Base-by-base conservation (phyloP, 345 rosid genomes). In the Eucalyptus brandiana region DNA sequence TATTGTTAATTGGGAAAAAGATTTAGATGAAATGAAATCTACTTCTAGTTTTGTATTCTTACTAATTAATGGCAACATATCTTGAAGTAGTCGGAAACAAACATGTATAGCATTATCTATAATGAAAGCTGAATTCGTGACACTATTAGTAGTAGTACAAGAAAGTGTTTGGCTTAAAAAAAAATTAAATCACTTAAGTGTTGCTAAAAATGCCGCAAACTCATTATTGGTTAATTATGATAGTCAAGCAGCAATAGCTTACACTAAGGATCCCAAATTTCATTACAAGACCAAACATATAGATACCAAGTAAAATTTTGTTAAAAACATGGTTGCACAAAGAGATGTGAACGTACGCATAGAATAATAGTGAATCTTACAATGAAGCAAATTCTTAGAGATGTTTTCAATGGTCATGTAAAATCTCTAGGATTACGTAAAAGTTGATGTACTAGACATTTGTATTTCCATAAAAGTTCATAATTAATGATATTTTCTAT, bases 1-100 rank as follows among this genome's bases (percentile, higher is more conserved):
- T 26, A 1, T 5, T 58, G n/a, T 12, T 5, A 6, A 58, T 0
- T 5, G 2, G n/a, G 65, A 28, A 11, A 5, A 12, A 26, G 15
- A 58, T 58, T 58, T 58, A 26, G 2, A 58, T 28, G 4, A 58
- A 58, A 58, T 0, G 2, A 58, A 58, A 58, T 58, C n/a, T 58
- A 58, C 2, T 26, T 58, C 14, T 26, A 28, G 0, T 2, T 26
- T 26, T 58, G 15, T 58, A 7, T 58, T 58, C n/a, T 54, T 58
- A 58, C 65, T 26, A 24, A 58, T 1, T 26, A 58, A 58, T 58
- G n/a, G n/a, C 15, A 6, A 24, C 14, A 58, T 58, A 58, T 58
- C 15, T 58, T 58, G 14, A 26, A 26, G 65, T 28, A 58, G 15
- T 26, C 0, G n/a, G 7, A 58, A 58, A 1, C n/a, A 26, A 26